Evolutionary conservation across 108 stramenopile species (phyloP), one percentile per base, ranked within the genome.

Genomic region (Mayamaea pseudoterrestris): DNA sequence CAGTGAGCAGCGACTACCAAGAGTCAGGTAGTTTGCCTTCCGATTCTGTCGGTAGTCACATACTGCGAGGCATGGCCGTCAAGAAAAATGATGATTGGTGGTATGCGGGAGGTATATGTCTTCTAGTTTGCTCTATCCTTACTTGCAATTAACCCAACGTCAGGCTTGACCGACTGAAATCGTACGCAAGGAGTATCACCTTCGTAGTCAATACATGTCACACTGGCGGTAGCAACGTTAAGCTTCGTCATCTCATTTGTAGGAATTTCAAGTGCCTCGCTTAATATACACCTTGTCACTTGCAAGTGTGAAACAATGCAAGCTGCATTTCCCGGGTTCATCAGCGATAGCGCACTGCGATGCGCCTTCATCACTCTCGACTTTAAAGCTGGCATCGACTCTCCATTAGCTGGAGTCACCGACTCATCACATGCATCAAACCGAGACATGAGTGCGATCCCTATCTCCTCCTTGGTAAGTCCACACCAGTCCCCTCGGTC

Each of bases 391-490:
- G 70, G 53, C 44, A 74, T 81, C 24, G 79, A 81, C 63, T 92
- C 90, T 34, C 90, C 90, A 35, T 78, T 78, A 43, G 76, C 67
- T 8, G 90, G 90, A 24, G 90, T 92, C 14, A 77, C 77, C 41
- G 62, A 68, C 60, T 76, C 71, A 46, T 92, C 90, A 41, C 85
- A 84, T 0, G 76, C 78, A 57, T 92, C 80, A 52, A 87, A 92
- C 44, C 68, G 58, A 1, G 66, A 72, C 65, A 86, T 69, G 1
- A 39, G 41, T 18, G 78, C 83, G 0, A 39, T 32, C 17, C 90
- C 90, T 34, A 92, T 92, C 54, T 87, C 84, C 8, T 78, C 90
- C 50, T 63, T 63, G 12, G 65, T 66, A 41, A 55, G 53, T 12
- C 78, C 78, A 45, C 75, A 79, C 80, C 80, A 82, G 2, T 74